Evolutionary conservation across 2,329 filamentous ascomycete species (phyloP), one percentile per base, ranked within the genome.

Genomic region (Microcyclosporella mali): DNA sequence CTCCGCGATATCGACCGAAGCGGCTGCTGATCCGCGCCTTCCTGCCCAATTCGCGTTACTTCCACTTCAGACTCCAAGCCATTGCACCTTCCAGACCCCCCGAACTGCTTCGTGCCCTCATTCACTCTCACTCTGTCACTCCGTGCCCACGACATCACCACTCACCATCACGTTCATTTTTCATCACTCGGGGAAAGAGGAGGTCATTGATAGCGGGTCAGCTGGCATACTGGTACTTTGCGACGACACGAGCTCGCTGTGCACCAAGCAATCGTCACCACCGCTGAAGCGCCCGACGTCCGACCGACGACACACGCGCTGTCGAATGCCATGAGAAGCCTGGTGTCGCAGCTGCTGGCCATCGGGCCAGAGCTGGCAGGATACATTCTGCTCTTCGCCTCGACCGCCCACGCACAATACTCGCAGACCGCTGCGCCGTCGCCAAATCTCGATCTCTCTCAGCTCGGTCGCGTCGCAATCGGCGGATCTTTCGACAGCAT

Each of bases 401-500:
- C 37, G 10, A 29, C 38, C 27, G 47, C 47, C 39, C 40, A 49
- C 28, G 53, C 55, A 17, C 43, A 52, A 31, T 43, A 48, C 16
- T 37, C 46, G 14, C 54, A 54, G 38, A 77, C 71, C 34, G 64
- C 78, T 11, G 74, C 79, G 7, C 46, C 46, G 25, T 50, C 51
- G 30, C 79, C 86, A 2, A 81, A 89, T 58, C 78, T 98, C 61
- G 85, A 94, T 61, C 75, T 95, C 46, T 78, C 76, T 19, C 71
- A 81, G 44, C 72, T 98, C 28, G 92, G 92, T 45, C 80, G 85
- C 56, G 82, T 95, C 53, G 88, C 85, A 41, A 75, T 98, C 46
- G 84, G 81, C 1, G 92, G 92, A 56, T 83, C 95, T 66, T 98
- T 95, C 63, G 81, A 86, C 58, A 87, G 88, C 41, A 85, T 97